Percentiles rank a stretch among this genome's conserved stretches.
Conservation (phyloP, 257 asterid genomes). For the Solanum sejunctum region DNA sequence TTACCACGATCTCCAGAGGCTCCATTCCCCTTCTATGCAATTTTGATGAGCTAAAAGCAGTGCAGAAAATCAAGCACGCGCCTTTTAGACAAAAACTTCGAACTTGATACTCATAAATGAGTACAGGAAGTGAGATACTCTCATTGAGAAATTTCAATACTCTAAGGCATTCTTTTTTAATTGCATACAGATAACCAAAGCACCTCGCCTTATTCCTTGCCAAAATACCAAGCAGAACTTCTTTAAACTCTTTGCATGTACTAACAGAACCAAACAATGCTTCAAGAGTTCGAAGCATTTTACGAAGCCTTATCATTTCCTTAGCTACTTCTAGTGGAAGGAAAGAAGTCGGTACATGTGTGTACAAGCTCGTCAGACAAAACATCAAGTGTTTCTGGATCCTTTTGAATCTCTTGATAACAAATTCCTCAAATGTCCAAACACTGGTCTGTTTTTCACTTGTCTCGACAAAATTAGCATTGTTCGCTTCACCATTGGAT, state of each 20-base stretch:
- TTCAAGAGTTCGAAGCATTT: constrained; percentile 6
- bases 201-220: neutral
- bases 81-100: constrained; percentile 14
- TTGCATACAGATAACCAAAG: neutral
- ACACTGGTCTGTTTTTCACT: neutral
- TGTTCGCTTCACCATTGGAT: neutral
- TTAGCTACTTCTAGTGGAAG: constrained; percentile 14
- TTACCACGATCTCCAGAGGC: constrained; percentile 19
- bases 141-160: neutral
- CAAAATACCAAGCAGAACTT: neutral
- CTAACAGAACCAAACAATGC: neutral
- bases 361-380: constrained; percentile 18
- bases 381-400: neutral
- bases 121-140: constrained; percentile 7
- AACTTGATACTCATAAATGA: neutral
- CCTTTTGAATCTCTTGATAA: neutral
- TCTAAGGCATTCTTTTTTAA: constrained; percentile 6
- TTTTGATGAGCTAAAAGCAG: constrained; percentile 30
- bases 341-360: constrained; percentile 28
- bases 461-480: neutral
- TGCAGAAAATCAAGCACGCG: constrained; percentile 32
- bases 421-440: constrained; percentile 38
- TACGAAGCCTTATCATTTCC: constrained; percentile 7
- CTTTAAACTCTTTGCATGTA: neutral
- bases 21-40: neutral